Conservation (phyloP, 75 land plant species). For the Picea glauca region DNA sequence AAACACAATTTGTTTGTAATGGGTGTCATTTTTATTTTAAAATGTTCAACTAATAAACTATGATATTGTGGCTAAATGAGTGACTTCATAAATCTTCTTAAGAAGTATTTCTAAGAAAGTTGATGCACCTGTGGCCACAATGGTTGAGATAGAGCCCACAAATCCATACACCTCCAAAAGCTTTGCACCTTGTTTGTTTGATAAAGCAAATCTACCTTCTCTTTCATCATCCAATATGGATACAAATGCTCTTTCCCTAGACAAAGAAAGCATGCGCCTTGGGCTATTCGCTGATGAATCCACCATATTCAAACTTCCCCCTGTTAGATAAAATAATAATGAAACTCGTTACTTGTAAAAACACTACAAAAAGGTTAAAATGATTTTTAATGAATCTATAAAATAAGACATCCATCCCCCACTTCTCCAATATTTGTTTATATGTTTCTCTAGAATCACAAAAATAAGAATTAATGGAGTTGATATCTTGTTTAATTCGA, state of each 20-base stretch:
- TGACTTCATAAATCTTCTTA: neutral
- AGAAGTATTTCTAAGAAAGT: neutral
- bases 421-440: neutral
- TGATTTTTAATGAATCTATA: neutral
- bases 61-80: neutral
- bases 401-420: neutral
- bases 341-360: neutral
- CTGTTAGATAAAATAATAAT: neutral
- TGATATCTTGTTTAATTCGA: too few species aligned
- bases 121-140: constrained; percentile 62
- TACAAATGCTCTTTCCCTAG: constrained; percentile 11
- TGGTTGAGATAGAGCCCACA: constrained; percentile 82
- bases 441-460: too few species aligned
- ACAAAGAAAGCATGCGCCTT: constrained; percentile 9
- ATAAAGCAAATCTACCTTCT: constrained; percentile 1
- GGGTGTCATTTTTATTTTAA: neutral
- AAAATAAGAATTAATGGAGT: too few species aligned
- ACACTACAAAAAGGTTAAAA: neutral
- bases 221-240: constrained; percentile 8
- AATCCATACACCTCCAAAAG: constrained; percentile 92
- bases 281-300: constrained; percentile 8
- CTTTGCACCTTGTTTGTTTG: constrained; percentile 65
- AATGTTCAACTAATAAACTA: neutral
- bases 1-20: too few species aligned
- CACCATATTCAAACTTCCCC: constrained; percentile 7